Percentiles rank a stretch among this genome's conserved stretches.
Evolutionary conservation across 768 basidiomycete genomes (phyloP).

Genomic region (Russula virescens): DNA sequence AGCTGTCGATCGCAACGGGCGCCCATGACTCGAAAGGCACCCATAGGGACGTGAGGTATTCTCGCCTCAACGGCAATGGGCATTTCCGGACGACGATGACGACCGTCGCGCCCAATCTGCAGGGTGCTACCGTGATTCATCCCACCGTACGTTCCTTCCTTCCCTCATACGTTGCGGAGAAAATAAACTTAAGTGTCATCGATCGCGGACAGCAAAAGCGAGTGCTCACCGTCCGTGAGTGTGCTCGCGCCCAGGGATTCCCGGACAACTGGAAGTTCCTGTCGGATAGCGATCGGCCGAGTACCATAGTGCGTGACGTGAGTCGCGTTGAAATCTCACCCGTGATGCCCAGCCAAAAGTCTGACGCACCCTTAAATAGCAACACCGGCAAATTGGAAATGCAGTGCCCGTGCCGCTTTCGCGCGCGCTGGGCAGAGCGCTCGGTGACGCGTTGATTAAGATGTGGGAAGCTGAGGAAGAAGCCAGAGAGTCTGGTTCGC

Average conservation of each 20-base stretch:
- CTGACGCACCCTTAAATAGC: constrained; percentile 36
- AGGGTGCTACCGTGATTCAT: constrained; percentile 38
- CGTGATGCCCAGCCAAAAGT: not conserved
- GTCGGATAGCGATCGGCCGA: constrained; percentile 37
- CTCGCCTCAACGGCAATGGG: constrained; percentile 46
- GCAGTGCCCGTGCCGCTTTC: constrained; percentile 72
- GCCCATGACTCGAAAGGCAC: too few species aligned
- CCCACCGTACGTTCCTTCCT: constrained; percentile 36
- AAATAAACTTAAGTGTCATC: not conserved
- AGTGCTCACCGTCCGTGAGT: constrained; percentile 35
- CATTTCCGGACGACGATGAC: constrained; percentile 66
- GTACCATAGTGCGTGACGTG: constrained; percentile 46
- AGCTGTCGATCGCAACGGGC: not conserved
- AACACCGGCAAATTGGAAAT: constrained; percentile 74
- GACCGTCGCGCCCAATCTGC: constrained; percentile 47
- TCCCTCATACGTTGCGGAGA: not conserved
- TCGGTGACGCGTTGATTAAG: constrained; percentile 42
- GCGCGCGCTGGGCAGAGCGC: constrained; percentile 48
- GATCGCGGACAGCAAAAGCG: constrained; percentile 54
- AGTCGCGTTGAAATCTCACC: constrained; percentile 26
- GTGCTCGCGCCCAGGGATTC: constrained; percentile 71
- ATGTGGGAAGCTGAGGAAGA: constrained; percentile 21
- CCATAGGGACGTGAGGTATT: constrained; percentile 35
- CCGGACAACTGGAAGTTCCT: constrained; percentile 63
- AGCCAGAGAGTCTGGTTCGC: constrained; percentile 10